Evolutionary conservation across 805 yeast species (phyloP), one percentile per base, ranked within the genome.

Genomic region (Debaryomyces hansenii): DNA sequence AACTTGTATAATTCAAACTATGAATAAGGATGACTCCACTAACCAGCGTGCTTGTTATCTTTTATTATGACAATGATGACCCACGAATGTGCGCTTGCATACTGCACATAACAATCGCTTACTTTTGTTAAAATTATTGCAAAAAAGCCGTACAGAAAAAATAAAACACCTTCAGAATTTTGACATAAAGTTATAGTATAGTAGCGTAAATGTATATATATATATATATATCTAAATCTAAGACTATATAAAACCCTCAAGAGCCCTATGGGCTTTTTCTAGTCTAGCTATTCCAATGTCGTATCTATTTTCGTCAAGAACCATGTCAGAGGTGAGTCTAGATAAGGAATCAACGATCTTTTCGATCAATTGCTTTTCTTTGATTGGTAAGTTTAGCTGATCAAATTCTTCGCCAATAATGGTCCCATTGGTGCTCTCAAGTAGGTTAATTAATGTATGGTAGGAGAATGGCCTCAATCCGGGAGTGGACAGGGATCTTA

Each of bases 301-400:
- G 47, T 86, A 84, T 57, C 94, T 80, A 24, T 80, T 81, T 24
- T 89, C 89, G 63, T 92, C 96, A 46, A 88, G 62, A 44, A 90
- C 86, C 88, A 94, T 90, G 59, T 90, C 97, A 44, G 91, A 89
- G 2, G 96, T 90, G 48, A 94, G 76, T 56, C 94, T 77, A 34
- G 94, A 84, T 40, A 92, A 72, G 1, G 95, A 84, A 58, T 90
- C 96, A 3, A 92, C 87, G 41, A 92, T 82, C 64, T 89, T 83
- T 59, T 92, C 97, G 37, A 92, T 72, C 35, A 91, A 73, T 56
- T 81, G 84, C 54, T 87, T 85, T 58, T 90, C 96, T 48, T 84
- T 85, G 0, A 77, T 67, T 8, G 92, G 90, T 52, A 90, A 74
- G 33, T 85, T 87, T 48, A 91, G 67, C 43, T 81, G 80, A 36